A percentile compares a stretch with the other conserved stretches of the same genome.
These are phyloP conservation scores for Globisporangium perplexum DNA, from an alignment of 352 stramenopile genomes.

Conservation along the genomic window DNA sequence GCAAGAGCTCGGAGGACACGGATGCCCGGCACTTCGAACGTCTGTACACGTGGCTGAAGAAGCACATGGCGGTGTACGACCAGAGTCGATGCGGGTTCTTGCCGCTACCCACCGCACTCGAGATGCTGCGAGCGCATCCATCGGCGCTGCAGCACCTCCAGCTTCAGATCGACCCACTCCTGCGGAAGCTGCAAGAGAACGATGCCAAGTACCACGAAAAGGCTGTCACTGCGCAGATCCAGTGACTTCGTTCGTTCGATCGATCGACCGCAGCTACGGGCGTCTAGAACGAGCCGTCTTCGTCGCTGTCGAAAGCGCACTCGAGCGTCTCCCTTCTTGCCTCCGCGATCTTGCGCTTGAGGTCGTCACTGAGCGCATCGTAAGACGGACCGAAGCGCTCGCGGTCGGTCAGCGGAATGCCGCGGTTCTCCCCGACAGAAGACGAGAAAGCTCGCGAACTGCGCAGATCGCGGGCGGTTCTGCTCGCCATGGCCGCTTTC, in stretches of 20 bases:
- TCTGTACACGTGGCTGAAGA: conserved; percentile 74
- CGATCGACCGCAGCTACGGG: background rate
- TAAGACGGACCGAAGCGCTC: conserved; percentile 16
- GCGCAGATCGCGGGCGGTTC: conserved; percentile 2
- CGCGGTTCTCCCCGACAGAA: background rate
- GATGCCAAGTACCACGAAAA: conserved; percentile 39
- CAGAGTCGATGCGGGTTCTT: conserved; percentile 27
- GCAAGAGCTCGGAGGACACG: conserved; percentile 6
- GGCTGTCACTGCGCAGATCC: conserved; percentile 19
- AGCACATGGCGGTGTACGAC: conserved; percentile 50
- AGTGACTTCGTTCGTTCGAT: background rate
- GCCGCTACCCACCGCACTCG: conserved; percentile 22
- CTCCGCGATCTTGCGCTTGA: conserved; percentile 23
- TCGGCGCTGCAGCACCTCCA: conserved; percentile 34
- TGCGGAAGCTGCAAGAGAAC: conserved; percentile 39
- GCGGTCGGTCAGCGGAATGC: conserved; percentile 2
- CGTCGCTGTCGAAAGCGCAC: conserved; percentile 25
- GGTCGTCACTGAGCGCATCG: conserved; percentile 27
- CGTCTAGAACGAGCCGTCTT: conserved; percentile 4
- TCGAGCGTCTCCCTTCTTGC: conserved; percentile 27
- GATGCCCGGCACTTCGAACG: conserved; percentile 52
- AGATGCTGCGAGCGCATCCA: conserved; percentile 41
- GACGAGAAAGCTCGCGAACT: background rate
- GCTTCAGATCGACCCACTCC: conserved; percentile 39
- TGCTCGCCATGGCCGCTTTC: conserved; percentile 6